Evolutionary conservation across 2,329 filamentous ascomycete species (phyloP).

Genomic region (Aspergillus phoenicis): DNA sequence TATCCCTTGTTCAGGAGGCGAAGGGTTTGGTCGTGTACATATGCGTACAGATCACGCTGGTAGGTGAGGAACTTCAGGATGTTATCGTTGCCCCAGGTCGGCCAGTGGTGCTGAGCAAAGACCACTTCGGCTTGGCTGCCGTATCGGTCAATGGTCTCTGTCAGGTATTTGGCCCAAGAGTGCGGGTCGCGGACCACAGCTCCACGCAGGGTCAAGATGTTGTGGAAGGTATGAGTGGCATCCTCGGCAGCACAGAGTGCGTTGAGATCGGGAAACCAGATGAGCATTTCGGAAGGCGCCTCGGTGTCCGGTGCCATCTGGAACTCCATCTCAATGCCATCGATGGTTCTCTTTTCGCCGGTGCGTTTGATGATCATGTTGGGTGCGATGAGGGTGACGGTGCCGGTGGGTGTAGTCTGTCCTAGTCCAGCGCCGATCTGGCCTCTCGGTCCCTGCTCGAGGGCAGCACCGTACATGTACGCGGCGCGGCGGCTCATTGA

Average conservation of each 20-base stretch:
- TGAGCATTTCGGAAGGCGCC: slow-evolving; percentile 47
- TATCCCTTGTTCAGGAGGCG: slow-evolving; percentile 41
- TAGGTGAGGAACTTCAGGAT: slow-evolving; percentile 32
- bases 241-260: slow-evolving; percentile 45
- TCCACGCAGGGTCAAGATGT: slow-evolving; percentile 47
- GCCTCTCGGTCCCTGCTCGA: slow-evolving; percentile 31
- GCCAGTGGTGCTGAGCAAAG: slow-evolving; percentile 45
- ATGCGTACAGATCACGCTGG: slow-evolving; percentile 46
- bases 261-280: slow-evolving; percentile 42
- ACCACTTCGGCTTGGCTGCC: slow-evolving; percentile 34
- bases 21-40: slow-evolving; percentile 45
- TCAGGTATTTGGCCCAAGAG: slow-evolving; percentile 42
- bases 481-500: slow-evolving; percentile 42
- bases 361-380: slow-evolving; percentile 35
- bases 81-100: slow-evolving; percentile 39
- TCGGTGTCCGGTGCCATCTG: slow-evolving; percentile 48
- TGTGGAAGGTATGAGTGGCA: slow-evolving; percentile 46
- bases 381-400: slow-evolving; percentile 39
- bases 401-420: slow-evolving; percentile 32
- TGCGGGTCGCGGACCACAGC: slow-evolving; percentile 46
- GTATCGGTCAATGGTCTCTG: slow-evolving; percentile 39
- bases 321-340: slow-evolving; percentile 44
- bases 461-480: slow-evolving; percentile 46
- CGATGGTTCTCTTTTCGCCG: slow-evolving; percentile 33
- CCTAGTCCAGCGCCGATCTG: slow-evolving; percentile 46